Evolutionary conservation across 2,329 filamentous ascomycete species (phyloP).

Genomic region (Cladobotryum protrusum): DNA sequence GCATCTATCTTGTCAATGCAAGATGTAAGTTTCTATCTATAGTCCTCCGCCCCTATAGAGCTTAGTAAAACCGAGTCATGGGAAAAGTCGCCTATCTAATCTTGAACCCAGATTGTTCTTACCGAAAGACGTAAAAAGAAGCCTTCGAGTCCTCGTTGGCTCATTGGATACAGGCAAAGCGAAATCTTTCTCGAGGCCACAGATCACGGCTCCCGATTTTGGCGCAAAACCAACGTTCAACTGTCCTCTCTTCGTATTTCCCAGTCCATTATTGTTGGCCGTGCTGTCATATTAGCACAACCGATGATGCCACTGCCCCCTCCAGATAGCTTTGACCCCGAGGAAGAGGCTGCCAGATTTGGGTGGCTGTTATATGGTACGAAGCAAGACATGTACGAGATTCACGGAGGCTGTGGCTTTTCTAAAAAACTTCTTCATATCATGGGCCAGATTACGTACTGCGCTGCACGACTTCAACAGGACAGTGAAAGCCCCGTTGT

Average conservation of each 20-base stretch:
- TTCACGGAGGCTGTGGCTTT: constrained; percentile 37
- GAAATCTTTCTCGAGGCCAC: constrained; percentile 30
- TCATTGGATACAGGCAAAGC: constrained; percentile 30
- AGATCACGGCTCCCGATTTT: constrained; percentile 32
- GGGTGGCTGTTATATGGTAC: constrained; percentile 35
- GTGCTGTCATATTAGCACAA: constrained; percentile 34
- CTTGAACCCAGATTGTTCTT: constrained; percentile 26
- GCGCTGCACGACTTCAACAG: constrained; percentile 28
- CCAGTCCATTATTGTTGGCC: constrained; percentile 34
- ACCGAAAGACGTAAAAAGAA: constrained; percentile 30
- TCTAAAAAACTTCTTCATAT: constrained; percentile 33
- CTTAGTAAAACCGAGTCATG: too few relatives aligned
- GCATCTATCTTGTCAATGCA: constrained; percentile 34
- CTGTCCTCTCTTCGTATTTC: constrained; percentile 29
- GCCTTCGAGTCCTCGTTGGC: constrained; percentile 30
- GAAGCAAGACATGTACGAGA: constrained; percentile 28
- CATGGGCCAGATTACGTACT: constrained; percentile 33
- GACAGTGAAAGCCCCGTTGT: constrained; percentile 26
- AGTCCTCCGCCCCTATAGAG: too few relatives aligned
- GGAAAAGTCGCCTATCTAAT: background rate
- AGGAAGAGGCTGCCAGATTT: constrained; percentile 27
- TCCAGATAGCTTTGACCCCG: constrained; percentile 22
- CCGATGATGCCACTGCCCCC: constrained; percentile 30
- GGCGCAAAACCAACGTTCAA: constrained; percentile 28
- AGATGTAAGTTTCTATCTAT: constrained; percentile 24